Percentiles rank a stretch among this genome's conserved stretches.
Evolutionary conservation across 2,329 filamentous ascomycete genomes (phyloP).

Genomic region (Clonostachys byssicola): DNA sequence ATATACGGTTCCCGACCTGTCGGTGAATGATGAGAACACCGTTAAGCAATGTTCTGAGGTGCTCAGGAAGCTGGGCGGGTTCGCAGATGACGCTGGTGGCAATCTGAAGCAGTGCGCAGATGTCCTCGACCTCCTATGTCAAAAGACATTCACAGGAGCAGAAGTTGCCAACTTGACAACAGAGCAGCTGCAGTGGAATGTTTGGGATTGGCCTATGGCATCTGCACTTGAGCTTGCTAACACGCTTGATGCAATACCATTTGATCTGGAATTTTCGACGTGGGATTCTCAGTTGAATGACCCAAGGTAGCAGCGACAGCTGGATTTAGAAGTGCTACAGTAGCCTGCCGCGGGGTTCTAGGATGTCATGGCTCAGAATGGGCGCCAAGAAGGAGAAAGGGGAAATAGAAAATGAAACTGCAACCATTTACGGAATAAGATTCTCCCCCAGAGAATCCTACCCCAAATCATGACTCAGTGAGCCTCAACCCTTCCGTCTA

Average conservation of each 20-base stretch:
- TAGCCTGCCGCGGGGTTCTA: too few relatives aligned
- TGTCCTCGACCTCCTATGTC: constrained; percentile 9
- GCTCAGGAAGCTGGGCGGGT: constrained; percentile 3
- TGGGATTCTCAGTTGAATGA: too few relatives aligned
- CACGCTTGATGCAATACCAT: constrained; percentile 11
- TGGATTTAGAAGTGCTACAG: too few relatives aligned
- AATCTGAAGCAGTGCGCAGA: constrained; percentile 10
- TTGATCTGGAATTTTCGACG: constrained; percentile 5
- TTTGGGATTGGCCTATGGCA: constrained; percentile 18
- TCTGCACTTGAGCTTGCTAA: constrained; percentile 15
- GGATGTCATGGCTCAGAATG: too few relatives aligned
- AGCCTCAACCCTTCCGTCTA: too few relatives aligned
- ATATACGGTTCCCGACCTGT: constrained; percentile 1
- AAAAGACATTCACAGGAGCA: constrained; percentile 10
- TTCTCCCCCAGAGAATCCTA: too few relatives aligned
- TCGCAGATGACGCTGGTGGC: constrained; percentile 6
- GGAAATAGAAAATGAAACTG: too few relatives aligned
- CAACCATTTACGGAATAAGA: too few relatives aligned
- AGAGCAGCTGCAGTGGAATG: constrained; percentile 14
- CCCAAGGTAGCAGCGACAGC: too few relatives aligned
- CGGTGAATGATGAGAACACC: constrained; percentile 6
- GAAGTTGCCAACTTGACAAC: constrained; percentile 1
- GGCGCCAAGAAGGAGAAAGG: too few relatives aligned
- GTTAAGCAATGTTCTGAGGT: constrained; percentile 8
- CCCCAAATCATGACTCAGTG: too few relatives aligned